A percentile compares a stretch with the other conserved stretches of the same genome.
These are phyloP conservation scores for Kazachstania viticola DNA, from an alignment of 805 yeast genomes.

Conservation along the genomic window DNA sequence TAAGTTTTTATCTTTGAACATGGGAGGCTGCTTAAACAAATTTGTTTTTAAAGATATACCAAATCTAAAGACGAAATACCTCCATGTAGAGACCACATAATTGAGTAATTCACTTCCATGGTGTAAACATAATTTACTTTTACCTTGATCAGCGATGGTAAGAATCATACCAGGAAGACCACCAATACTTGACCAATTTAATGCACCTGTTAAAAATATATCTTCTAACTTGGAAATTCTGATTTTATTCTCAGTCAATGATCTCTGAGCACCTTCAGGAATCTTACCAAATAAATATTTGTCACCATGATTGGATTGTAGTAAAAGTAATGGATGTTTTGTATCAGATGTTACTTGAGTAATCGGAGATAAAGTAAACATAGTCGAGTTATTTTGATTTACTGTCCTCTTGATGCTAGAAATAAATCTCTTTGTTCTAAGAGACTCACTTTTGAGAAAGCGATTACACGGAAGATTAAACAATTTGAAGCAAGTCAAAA, in stretches of 20 bases:
- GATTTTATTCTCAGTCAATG: slow-evolving; percentile 48
- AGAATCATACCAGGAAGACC: slow-evolving; percentile 86
- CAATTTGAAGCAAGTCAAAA: no score
- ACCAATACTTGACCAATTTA: slow-evolving; percentile 71
- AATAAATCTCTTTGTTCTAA: no score
- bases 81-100: slow-evolving; percentile 68
- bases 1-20: slow-evolving; percentile 28
- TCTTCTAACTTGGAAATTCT: slow-evolving; percentile 47
- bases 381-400: slow-evolving; percentile 7
- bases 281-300: slow-evolving; percentile 63
- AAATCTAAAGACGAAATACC: slow-evolving; percentile 73
- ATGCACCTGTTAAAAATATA: slow-evolving; percentile 67
- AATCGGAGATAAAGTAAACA: slow-evolving; percentile 42
- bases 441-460: no score
- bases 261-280: slow-evolving; percentile 80
- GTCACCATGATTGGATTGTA: slow-evolving; percentile 30
- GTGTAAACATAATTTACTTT: slow-evolving; percentile 41
- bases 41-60: slow-evolving; percentile 41
- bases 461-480: no score
- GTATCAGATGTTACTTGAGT: slow-evolving; percentile 56
- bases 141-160: slow-evolving; percentile 71
- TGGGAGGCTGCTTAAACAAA: slow-evolving; percentile 12
- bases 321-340: slow-evolving; percentile 41
- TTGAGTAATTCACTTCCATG: slow-evolving; percentile 39
- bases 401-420: no score